A percentile compares a stretch with the other conserved stretches of the same genome.
Evolutionary conservation across 371 early-diverging fungal genomes (phyloP).

Genomic region (Mortierella sp.): DNA sequence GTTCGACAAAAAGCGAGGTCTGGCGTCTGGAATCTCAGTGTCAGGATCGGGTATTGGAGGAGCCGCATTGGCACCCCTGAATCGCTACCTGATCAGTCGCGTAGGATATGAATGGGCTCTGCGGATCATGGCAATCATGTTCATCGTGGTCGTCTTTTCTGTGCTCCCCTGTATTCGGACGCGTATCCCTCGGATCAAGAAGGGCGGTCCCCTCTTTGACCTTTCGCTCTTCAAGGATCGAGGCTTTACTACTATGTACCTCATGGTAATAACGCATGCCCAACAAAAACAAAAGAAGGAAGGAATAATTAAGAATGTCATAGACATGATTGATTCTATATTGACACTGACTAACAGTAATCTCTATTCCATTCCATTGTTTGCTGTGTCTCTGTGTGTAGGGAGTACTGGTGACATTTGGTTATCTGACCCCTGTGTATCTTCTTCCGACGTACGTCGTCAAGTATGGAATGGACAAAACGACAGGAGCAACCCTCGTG

Average conservation of each 20-base stretch:
- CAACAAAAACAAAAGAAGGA: background rate
- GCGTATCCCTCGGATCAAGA: slow-evolving; percentile 42
- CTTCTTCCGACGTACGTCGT: slow-evolving; percentile 48
- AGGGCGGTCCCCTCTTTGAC: slow-evolving; percentile 43
- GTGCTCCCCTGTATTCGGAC: slow-evolving; percentile 54
- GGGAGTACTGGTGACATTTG: slow-evolving; percentile 46
- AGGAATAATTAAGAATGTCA: background rate
- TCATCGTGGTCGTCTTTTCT: slow-evolving; percentile 57
- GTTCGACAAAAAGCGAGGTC: slow-evolving; percentile 64
- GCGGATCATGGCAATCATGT: slow-evolving; percentile 58
- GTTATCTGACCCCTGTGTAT: slow-evolving; percentile 29
- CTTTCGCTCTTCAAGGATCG: slow-evolving; percentile 37
- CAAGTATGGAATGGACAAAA: slow-evolving; percentile 22
- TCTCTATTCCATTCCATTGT: background rate
- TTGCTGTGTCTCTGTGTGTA: background rate
- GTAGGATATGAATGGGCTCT: slow-evolving; percentile 70
- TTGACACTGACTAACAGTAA: no score
- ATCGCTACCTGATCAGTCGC: slow-evolving; percentile 61
- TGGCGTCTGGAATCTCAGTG: slow-evolving; percentile 75
- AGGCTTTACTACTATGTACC: slow-evolving; percentile 35
- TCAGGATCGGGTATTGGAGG: slow-evolving; percentile 83
- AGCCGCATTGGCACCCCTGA: slow-evolving; percentile 70
- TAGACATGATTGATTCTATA: background rate
- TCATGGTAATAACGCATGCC: slow-evolving; percentile 12
- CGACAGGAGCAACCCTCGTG: slow-evolving; percentile 37